phyloP scores from a whole-genome alignment of 768 basidiomycete genomes.

The Trametes coccinea region DNA sequence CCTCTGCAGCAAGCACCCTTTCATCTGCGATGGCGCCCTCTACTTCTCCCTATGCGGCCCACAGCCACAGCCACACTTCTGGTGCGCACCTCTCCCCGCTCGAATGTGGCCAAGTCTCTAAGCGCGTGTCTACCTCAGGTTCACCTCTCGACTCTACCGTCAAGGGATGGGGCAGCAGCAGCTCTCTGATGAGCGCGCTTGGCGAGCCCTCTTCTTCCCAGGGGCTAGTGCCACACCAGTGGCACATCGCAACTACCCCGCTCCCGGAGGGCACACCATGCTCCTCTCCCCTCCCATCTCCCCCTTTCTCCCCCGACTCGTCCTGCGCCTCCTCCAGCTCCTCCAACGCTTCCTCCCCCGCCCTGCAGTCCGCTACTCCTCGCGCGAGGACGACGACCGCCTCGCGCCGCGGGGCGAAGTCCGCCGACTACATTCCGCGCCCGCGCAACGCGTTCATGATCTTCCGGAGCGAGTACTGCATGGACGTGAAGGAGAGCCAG shows the following conservation, averaged over 20 bases:
- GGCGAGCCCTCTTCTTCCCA: conserved; percentile 1
- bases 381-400: not conserved
- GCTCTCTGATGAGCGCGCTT: conserved; percentile 2
- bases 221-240: conserved; percentile 7
- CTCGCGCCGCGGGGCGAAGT: conserved; percentile 27
- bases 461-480: conserved; percentile 63
- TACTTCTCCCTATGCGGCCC: not conserved
- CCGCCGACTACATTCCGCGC: conserved; percentile 59
- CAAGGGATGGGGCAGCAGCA: not conserved
- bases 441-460: conserved; percentile 73
- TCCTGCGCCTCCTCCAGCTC: conserved; percentile 3
- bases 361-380: not conserved
- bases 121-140: not conserved
- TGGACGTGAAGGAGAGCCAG: conserved; percentile 40
- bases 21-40: not conserved
- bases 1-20: not conserved
- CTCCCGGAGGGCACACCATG: not conserved
- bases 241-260: conserved; percentile 10
- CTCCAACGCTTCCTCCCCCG: conserved; percentile 1
- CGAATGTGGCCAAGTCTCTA: not conserved
- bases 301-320: not conserved
- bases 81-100: not conserved
- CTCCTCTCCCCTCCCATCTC: not conserved
- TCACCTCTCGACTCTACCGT: not conserved
- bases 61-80: conserved; percentile 1